Base-by-base conservation (phyloP, 176 grass and related monocot genomes). In the Pontederia paniculata region DNA sequence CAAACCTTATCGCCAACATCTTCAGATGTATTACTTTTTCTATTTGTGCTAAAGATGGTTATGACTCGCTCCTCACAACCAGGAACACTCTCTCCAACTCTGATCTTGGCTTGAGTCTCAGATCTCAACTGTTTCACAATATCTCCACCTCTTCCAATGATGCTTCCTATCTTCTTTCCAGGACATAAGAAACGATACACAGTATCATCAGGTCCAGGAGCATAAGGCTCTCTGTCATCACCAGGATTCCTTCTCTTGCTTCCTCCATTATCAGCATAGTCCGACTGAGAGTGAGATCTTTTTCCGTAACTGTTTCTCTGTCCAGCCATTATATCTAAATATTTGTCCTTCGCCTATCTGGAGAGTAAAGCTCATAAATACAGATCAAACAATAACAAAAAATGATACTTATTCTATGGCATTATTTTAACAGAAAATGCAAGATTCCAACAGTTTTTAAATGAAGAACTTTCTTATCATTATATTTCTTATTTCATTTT, bases 71-170 rank as follows among this genome's bases (percentile, higher is more conserved):
- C 91, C 9, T 97, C 86, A 17, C 91, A 97, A 44, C 80, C 79
- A 73, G 59, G 73, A 12, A 90, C 83, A 58, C 76, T 97, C 70
- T 97, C 91, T 5, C 86, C 91, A 64, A 97, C 87, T 58, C 82
- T 84, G 68, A 97, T 97, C 76, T 79, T 89, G 42, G 91, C 79
- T 72, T 86, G 77, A 13, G 86, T 97, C 21, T 97, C 83, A n/a
- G 37, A 61, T 69, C 91, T 76, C 68, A 90, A 67, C 69, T 97
- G 91, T 56, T 97, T 97, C 21, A 76, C 91, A 58, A 97, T 97
- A 41, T 97, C 91, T 60, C 91, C 91, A 54, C 91, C 91, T 60
- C 80, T 85, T 58, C 91, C 91, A 73, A 97, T 82, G 53, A 97
- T 97, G 68, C 82, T 89, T 48, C 91, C 91, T 44, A 97, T 97